Evolutionary conservation across 805 yeast genomes (phyloP), one percentile per base, ranked within the genome.

Genomic region (Starmera quercuum): DNA sequence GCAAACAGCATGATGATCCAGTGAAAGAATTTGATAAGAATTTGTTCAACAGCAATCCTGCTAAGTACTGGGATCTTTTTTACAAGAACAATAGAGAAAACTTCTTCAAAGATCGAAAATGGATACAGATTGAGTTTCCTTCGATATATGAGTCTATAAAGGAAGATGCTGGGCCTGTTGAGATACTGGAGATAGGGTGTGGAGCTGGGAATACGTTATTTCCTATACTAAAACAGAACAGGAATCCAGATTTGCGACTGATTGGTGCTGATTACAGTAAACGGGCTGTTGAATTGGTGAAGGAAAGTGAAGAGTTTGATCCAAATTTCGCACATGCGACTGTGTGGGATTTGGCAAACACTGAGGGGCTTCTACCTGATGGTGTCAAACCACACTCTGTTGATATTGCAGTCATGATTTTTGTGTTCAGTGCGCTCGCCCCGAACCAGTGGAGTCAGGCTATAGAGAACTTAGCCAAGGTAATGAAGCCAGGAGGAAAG

Each of bases 191-290:
- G 58, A 81, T 92, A 30, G 98, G 98, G 4, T 92, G 98, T 61
- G 98, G 98, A 36, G 97, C 96, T 5, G 98, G 98, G 9, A 92
- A 92, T 57, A 92, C 98, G 0, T 73, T 92, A 65, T 92, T 82
- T 56, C 98, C 98, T 5, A 79, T 92, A 15, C 61, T 92, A 37
- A 71, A 71, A 35, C 87, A 82, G 46, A 92, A 92, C 55, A 68
- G 83, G 54, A 92, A 92, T 59, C 77, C 78, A n/a, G 59, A 77
- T 19, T 61, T 92, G 33, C 70, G 63, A 44, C 73, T 92, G 7
- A 70, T 75, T 35, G 98, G 95, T 3, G 92, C 87, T 32, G 98
- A 92, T 58, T 92, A 83, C 54, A 82, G 94, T 37, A 76, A 79
- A 38, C 79, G 80, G 41, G 98, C 98, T 0, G 92, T 92, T 13